Evolutionary conservation across 1,284 basidiomycete genomes (phyloP).

Genomic region (Irpex sp.): DNA sequence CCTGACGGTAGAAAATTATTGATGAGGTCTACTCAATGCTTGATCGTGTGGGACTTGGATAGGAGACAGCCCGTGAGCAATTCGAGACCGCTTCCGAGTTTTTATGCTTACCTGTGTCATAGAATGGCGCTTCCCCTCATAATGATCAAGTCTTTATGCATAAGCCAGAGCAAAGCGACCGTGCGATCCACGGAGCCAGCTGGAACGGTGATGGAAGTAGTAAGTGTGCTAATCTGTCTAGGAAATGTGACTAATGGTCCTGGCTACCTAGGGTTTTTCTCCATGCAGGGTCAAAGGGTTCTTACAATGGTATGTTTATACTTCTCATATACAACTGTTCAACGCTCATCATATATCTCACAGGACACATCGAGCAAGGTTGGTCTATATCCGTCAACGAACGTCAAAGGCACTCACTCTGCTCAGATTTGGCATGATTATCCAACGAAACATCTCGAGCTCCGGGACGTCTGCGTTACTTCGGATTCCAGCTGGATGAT

Average conservation of each 20-base stretch:
- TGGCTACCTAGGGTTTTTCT: background rate
- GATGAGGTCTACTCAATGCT: background rate
- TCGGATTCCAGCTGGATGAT: conserved; percentile 1
- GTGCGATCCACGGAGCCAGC: background rate
- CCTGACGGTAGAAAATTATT: background rate
- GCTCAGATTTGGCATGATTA: background rate
- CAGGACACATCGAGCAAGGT: background rate
- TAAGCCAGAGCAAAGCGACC: background rate
- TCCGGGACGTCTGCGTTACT: background rate
- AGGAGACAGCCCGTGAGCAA: no score
- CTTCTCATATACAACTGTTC: no score
- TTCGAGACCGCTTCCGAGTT: no score
- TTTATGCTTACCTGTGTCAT: no score
- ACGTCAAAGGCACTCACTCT: background rate
- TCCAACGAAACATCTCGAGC: background rate
- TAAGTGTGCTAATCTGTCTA: background rate
- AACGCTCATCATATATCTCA: background rate
- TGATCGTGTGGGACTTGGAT: background rate
- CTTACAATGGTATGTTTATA: background rate
- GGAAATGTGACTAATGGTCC: background rate
- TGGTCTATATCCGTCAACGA: background rate
- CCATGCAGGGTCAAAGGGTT: background rate
- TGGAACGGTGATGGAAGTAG: background rate
- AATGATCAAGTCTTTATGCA: background rate
- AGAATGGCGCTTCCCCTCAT: background rate